Evolutionary conservation across 2,329 filamentous ascomycete species (phyloP).

Genomic region (Tolypocladium paradoxum): DNA sequence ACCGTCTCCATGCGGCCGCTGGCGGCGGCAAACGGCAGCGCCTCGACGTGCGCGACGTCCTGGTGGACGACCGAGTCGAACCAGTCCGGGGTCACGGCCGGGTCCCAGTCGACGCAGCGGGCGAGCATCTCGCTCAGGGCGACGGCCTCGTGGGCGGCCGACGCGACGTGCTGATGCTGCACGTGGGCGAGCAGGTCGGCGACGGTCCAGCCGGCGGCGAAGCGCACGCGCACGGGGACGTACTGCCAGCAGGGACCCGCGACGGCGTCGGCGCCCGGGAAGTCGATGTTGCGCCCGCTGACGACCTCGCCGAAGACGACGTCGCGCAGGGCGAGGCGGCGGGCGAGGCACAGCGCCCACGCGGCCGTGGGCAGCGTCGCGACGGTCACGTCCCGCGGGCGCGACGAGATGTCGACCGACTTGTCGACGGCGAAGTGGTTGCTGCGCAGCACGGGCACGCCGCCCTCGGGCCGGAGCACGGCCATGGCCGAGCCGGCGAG

Average conservation of each 20-base stretch:
- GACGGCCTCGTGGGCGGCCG: constrained; percentile 43
- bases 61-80: constrained; percentile 50
- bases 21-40: constrained; percentile 28
- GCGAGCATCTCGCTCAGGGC: constrained; percentile 42
- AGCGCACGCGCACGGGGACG: constrained; percentile 49
- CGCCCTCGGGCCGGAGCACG: constrained; percentile 22
- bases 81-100: constrained; percentile 20
- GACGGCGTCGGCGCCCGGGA: constrained; percentile 43
- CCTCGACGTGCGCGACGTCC: constrained; percentile 51
- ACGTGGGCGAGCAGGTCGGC: constrained; percentile 40
- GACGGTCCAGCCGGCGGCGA: constrained; percentile 38
- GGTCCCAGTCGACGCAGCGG: constrained; percentile 33
- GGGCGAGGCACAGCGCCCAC: constrained; percentile 53
- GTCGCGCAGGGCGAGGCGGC: constrained; percentile 38
- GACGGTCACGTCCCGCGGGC: constrained; percentile 45
- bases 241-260: constrained; percentile 59
- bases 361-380: constrained; percentile 57
- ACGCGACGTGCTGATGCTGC: constrained; percentile 46
- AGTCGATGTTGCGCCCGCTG: constrained; percentile 49
- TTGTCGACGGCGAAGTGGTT: constrained; percentile 31
- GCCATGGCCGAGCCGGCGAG: constrained; percentile 44
- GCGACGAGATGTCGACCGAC: constrained; percentile 33
- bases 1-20: constrained; percentile 42
- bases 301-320: constrained; percentile 58
- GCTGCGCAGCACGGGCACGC: constrained; percentile 21